Percentiles rank a stretch among this genome's conserved stretches.
These are phyloP conservation scores for Yamadazyma diddensiae DNA, from an alignment of 1,139 yeast genomes.

Conservation along the genomic window DNA sequence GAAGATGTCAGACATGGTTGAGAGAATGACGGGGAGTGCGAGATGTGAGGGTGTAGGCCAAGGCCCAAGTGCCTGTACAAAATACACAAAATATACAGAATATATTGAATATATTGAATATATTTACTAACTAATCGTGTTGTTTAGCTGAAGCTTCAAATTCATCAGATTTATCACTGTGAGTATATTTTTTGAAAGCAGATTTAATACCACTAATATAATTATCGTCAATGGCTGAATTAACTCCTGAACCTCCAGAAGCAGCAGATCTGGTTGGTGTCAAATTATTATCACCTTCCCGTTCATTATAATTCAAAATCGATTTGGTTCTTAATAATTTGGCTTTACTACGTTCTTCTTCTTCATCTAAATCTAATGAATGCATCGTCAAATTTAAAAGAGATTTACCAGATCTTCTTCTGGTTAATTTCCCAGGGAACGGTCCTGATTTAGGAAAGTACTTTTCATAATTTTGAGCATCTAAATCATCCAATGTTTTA, in stretches of 20 bases:
- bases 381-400: constrained; percentile 64
- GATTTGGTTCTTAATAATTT: constrained; percentile 17
- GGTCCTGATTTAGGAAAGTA: constrained; percentile 48
- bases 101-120: not conserved
- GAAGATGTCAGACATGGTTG: constrained; percentile 57
- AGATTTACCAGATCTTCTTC: constrained; percentile 73
- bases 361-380: constrained; percentile 63
- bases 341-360: constrained; percentile 38
- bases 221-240: constrained; percentile 31
- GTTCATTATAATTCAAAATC: constrained; percentile 16
- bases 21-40: not conserved
- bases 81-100: not conserved
- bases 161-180: constrained; percentile 51
- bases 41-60: not conserved
- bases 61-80: too few relatives aligned
- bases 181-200: constrained; percentile 50
- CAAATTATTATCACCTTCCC: constrained; percentile 24
- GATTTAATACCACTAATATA: constrained; percentile 51
- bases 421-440: constrained; percentile 51
- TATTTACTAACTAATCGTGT: constrained; percentile 6
- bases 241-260: constrained; percentile 26
- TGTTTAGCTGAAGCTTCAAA: constrained; percentile 40
- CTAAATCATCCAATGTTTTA: constrained; percentile 20
- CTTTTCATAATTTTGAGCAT: constrained; percentile 34
- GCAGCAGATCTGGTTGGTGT: constrained; percentile 33